These are phyloP conservation scores for Amylostereum areolatum DNA, from an alignment of 1,284 basidiomycete species.

Conservation along the genomic window DNA sequence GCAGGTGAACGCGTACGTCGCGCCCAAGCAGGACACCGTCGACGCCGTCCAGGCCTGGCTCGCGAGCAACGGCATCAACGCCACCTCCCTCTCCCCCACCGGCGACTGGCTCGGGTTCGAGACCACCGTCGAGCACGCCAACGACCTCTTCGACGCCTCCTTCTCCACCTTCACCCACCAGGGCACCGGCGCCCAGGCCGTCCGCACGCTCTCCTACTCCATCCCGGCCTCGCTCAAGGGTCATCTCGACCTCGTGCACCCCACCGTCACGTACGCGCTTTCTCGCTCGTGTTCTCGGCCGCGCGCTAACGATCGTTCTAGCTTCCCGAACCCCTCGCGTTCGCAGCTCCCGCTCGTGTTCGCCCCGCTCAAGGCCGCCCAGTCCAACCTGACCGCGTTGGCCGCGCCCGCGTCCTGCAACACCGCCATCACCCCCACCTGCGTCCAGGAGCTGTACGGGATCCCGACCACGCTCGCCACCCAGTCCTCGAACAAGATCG, in stretches of 20 bases:
- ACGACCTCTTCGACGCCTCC: slow-evolving; percentile 29
- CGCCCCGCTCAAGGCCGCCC: too few relatives aligned
- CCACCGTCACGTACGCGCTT: slow-evolving; percentile 27
- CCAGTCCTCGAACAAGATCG: slow-evolving; percentile 11
- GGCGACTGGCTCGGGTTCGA: slow-evolving; percentile 37
- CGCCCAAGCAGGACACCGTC: slow-evolving; percentile 27
- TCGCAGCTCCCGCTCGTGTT: neutral
- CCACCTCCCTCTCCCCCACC: slow-evolving; percentile 23
- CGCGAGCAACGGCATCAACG: slow-evolving; percentile 26
- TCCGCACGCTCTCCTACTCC: slow-evolving; percentile 37
- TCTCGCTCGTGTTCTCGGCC: neutral
- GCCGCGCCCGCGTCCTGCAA: slow-evolving; percentile 4
- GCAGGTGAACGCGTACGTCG: slow-evolving; percentile 28
- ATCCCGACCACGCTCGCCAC: slow-evolving; percentile 19
- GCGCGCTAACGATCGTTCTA: neutral
- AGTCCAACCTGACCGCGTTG: neutral
- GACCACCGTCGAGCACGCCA: slow-evolving; percentile 32
- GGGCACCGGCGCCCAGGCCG: slow-evolving; percentile 20
- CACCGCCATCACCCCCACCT: slow-evolving; percentile 15
- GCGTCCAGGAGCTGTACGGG: slow-evolving; percentile 20
- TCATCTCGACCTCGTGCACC: slow-evolving; percentile 35
- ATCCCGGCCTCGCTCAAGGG: slow-evolving; percentile 30
- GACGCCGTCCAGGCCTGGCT: slow-evolving; percentile 33
- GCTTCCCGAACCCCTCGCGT: slow-evolving; percentile 10
- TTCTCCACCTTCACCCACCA: slow-evolving; percentile 33